Evolutionary conservation across 352 stramenopile species (phyloP).

Genomic region (Globisporangium alternatum): DNA sequence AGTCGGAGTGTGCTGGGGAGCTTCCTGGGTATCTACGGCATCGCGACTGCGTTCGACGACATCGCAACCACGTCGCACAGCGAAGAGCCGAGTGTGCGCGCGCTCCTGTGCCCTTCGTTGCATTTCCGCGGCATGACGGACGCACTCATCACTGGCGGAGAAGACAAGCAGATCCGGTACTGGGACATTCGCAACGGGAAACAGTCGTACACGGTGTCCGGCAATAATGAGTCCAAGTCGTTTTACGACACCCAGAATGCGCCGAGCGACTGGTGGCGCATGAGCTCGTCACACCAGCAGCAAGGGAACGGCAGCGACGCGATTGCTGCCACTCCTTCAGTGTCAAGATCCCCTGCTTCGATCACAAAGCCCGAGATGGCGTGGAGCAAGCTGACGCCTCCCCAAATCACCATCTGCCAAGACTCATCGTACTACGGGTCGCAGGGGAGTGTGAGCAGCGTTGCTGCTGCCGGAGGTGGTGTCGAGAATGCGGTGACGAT

Average conservation of each 20-base stretch:
- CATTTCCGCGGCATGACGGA: constrained; percentile 81
- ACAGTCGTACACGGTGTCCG: constrained; percentile 92
- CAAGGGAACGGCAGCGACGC: constrained; percentile 28
- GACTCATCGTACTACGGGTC: constrained; percentile 72
- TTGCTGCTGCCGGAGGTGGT: constrained; percentile 45
- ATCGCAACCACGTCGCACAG: constrained; percentile 68
- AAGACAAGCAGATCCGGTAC: constrained; percentile 94
- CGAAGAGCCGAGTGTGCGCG: constrained; percentile 82
- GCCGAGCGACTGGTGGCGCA: constrained; percentile 81
- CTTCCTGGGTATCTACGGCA: constrained; percentile 79
- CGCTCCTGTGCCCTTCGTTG: constrained; percentile 85
- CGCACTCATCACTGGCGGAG: constrained; percentile 92
- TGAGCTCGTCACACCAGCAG: constrained; percentile 47
- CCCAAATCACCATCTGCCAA: constrained; percentile 83
- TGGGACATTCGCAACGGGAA: constrained; percentile 95
- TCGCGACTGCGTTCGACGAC: constrained; percentile 80
- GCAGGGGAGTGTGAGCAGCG: constrained; percentile 40
- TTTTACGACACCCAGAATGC: constrained; percentile 86
- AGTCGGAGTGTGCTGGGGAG: constrained; percentile 69
- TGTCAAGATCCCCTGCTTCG: constrained; percentile 20
- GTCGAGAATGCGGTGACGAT: constrained; percentile 78
- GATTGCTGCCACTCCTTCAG: constrained; percentile 15
- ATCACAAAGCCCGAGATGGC: constrained; percentile 82
- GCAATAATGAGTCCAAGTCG: constrained; percentile 79
- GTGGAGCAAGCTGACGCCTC: constrained; percentile 84